Evolutionary conservation across 257 asterid species (phyloP).

Genomic region (Echium plantagineum): DNA sequence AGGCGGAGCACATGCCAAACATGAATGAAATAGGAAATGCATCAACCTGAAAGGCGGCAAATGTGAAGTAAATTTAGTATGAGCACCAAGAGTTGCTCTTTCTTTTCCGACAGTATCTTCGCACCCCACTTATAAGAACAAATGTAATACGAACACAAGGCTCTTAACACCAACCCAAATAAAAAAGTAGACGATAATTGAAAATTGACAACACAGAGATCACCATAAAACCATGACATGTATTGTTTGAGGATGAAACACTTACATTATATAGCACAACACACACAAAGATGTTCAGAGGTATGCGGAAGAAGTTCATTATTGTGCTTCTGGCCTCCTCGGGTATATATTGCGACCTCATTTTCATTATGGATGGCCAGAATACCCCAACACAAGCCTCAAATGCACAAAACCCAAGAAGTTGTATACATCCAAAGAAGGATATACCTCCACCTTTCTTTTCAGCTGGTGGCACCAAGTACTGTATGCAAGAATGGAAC

Average conservation of each 20-base stretch:
- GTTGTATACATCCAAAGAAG: conserved; percentile 64
- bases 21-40: conserved; percentile 93
- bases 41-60: conserved; percentile 37
- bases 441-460: conserved; percentile 67
- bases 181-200: not conserved
- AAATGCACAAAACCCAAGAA: conserved; percentile 84
- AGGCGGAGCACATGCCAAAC: conserved; percentile 98
- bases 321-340: conserved; percentile 98
- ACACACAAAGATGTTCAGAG: conserved; percentile 86
- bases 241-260: conserved; percentile 3
- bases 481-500: conserved; percentile 26
- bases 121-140: too few relatives aligned
- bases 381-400: conserved; percentile 90
- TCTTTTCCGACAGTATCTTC: too few relatives aligned
- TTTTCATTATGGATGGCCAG: conserved; percentile 99
- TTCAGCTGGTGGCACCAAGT: conserved; percentile 49
- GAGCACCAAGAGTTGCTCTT: too few relatives aligned
- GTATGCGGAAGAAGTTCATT: conserved; percentile 96
- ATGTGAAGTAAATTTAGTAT: too few relatives aligned
- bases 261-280: conserved; percentile 84
- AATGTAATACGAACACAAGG: not conserved
- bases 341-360: conserved; percentile 95
- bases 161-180: not conserved
- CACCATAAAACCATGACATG: too few relatives aligned
- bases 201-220: not conserved